Base-by-base conservation (phyloP, 768 basidiomycete species). In the Boletus patriciae region DNA sequence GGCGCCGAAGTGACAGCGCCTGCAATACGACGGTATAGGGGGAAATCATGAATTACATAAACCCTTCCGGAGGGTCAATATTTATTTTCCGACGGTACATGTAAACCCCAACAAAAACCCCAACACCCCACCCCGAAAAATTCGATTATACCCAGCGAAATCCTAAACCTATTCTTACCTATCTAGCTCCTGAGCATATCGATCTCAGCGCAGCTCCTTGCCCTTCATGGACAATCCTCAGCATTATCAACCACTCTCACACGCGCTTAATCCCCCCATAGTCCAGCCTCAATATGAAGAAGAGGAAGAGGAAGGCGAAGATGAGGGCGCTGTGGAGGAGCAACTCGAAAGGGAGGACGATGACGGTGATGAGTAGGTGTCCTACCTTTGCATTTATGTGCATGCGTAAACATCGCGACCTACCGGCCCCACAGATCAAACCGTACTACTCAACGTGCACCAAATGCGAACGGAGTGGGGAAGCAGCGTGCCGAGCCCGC, bases 201-300 rank as follows among this genome's bases (percentile, higher is more conserved):
- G 60, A 65, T 61, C 36, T 50, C 41, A 52, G 34, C 46, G 16
- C 46, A 48, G 29, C 34, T 45, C 23, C 15, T 49, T 44, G 44
- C 31, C 23, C 49, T 23, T 49, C 57, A 79, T 81, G 79, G 78
- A 88, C 73, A 88, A 88, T 70, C 86, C 87, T 53, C 87, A 90
- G 69, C 86, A 87, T 60, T 88, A 91, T 74, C 88, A 89, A 59
- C 86, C 89, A 27, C 79, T 91, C 63, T 91, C 88, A 53, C 86
- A 89, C 76, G 89, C 89, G 42, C 78, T 91, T 38, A 77, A 87
- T 69, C 85, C 84, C 0, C 86, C 74, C 29, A 66, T 73, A 55
- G 59, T 67, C 27, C 73, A 63, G 40, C 69, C 66, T 3, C 59
- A 75, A 70, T 67, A 72, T 69, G 77, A 83, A 57, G 77, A 83